A percentile compares a stretch with the other conserved stretches of the same genome.
Conservation (phyloP, 2,329 filamentous ascomycete genomes). For the Penicillium janthinellum region DNA sequence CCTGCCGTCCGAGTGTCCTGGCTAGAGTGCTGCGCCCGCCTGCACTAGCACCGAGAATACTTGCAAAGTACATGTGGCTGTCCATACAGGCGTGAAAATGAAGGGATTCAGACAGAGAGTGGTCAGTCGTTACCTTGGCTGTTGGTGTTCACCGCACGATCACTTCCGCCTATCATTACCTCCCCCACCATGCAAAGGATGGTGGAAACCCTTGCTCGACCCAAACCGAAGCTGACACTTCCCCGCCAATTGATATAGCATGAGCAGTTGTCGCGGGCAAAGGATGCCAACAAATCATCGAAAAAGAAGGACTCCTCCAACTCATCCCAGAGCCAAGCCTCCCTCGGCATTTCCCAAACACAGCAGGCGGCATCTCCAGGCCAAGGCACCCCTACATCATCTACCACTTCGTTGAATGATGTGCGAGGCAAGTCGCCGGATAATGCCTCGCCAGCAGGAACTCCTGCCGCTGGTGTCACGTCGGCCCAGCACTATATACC, state of each 20-base stretch:
- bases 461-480: conserved; percentile 31
- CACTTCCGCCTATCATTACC: conserved; percentile 29
- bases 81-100: conserved; percentile 64
- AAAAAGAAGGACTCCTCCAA: conserved; percentile 64
- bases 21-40: conserved; percentile 39
- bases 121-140: conserved; percentile 61
- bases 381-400: conserved; percentile 80
- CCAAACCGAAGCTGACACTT: conserved; percentile 12
- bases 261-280: conserved; percentile 87
- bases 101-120: conserved; percentile 97
- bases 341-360: conserved; percentile 47
- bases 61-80: conserved; percentile 41
- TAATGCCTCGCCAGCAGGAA: conserved; percentile 36
- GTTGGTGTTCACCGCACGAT: conserved; percentile 26
- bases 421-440: conserved; percentile 73
- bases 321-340: conserved; percentile 72
- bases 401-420: conserved; percentile 83
- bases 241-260: conserved; percentile 49
- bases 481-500: conserved; percentile 43
- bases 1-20: conserved; percentile 29
- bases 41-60: conserved; percentile 38
- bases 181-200: conserved; percentile 21
- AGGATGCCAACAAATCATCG: conserved; percentile 80
- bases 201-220: conserved; percentile 7
- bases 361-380: conserved; percentile 63